These are phyloP conservation scores for Cercospora beticola DNA, from an alignment of 2,329 filamentous ascomycete genomes.

Conservation along the genomic window DNA sequence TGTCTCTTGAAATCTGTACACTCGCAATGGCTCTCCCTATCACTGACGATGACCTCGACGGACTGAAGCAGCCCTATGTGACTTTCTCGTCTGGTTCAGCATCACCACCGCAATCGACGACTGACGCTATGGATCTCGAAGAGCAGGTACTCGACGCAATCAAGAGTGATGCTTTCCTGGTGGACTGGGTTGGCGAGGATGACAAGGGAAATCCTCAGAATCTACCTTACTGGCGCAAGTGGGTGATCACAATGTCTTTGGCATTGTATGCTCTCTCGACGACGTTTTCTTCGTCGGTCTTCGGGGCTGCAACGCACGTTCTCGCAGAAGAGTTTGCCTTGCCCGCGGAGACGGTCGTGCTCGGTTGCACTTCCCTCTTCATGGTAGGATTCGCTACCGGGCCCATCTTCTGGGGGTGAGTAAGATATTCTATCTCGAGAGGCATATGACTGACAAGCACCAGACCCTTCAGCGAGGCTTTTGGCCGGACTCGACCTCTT, in stretches of 20 bases:
- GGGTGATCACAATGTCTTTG: slow-evolving; percentile 18
- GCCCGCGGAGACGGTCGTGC: slow-evolving; percentile 13
- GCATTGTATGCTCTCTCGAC: slow-evolving; percentile 16
- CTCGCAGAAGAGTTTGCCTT: slow-evolving; percentile 13
- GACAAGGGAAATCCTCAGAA: slow-evolving; percentile 20
- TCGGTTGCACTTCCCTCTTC: slow-evolving; percentile 57
- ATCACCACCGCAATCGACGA: not conserved
- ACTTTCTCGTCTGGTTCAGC: not conserved
- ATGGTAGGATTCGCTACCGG: slow-evolving; percentile 62
- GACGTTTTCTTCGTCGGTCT: slow-evolving; percentile 19
- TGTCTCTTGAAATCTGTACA: not conserved
- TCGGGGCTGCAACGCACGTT: slow-evolving; percentile 11
- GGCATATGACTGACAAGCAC: not conserved
- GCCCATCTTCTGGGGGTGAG: slow-evolving; percentile 41
- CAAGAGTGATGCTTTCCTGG: slow-evolving; percentile 12
- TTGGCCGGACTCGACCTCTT: slow-evolving; percentile 46
- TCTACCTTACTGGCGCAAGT: slow-evolving; percentile 17
- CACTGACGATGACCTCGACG: not conserved
- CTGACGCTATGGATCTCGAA: not conserved
- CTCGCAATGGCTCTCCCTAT: not conserved
- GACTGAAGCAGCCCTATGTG: not conserved
- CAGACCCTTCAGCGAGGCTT: slow-evolving; percentile 56
- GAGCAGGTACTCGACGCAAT: slow-evolving; percentile 10
- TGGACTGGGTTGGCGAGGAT: slow-evolving; percentile 19
- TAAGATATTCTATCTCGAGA: not conserved